A percentile compares a stretch with the other conserved stretches of the same genome.
Conservation (phyloP, 768 basidiomycete species). For the Mycena epipterygia region DNA sequence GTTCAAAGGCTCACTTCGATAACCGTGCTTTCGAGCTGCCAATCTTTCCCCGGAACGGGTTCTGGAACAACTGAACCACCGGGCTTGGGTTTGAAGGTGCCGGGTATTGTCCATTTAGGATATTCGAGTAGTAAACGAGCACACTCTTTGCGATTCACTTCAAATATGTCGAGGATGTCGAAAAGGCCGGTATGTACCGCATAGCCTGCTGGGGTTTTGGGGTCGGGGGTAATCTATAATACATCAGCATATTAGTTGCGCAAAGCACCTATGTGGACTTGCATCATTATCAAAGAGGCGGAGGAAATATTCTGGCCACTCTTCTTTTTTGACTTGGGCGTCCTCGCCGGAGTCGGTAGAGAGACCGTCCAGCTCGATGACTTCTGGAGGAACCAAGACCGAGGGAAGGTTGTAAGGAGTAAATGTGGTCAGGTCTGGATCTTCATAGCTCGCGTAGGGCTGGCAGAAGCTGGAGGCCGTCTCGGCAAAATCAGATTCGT, state of each 20-base stretch:
- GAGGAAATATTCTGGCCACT: constrained; percentile 83
- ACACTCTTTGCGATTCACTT: constrained; percentile 96
- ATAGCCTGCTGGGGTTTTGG: constrained; percentile 82
- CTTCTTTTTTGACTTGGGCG: constrained; percentile 81
- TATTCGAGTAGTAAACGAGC: constrained; percentile 89
- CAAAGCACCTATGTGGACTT: constrained; percentile 30
- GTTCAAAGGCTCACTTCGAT: constrained; percentile 73
- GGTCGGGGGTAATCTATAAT: constrained; percentile 82
- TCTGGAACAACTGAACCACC: constrained; percentile 67
- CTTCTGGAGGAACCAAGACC: constrained; percentile 90
- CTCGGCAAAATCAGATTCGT: constrained; percentile 71
- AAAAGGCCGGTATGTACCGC: constrained; percentile 79
- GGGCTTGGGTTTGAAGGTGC: constrained; percentile 88
- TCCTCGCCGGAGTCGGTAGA: constrained; percentile 79
- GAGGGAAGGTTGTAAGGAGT: constrained; percentile 78
- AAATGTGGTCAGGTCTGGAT: constrained; percentile 53
- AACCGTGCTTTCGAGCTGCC: constrained; percentile 91
- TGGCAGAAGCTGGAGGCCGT: constrained; percentile 70
- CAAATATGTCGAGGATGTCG: constrained; percentile 90
- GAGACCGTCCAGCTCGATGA: constrained; percentile 83
- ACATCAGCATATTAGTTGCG: constrained; percentile 1
- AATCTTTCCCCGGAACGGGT: constrained; percentile 74
- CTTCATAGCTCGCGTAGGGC: constrained; percentile 69
- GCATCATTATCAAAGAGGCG: constrained; percentile 75
- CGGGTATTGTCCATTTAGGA: constrained; percentile 84